Evolutionary conservation across 371 early-diverging fungal species (phyloP).

Genomic region (Mortierella polycephala): DNA sequence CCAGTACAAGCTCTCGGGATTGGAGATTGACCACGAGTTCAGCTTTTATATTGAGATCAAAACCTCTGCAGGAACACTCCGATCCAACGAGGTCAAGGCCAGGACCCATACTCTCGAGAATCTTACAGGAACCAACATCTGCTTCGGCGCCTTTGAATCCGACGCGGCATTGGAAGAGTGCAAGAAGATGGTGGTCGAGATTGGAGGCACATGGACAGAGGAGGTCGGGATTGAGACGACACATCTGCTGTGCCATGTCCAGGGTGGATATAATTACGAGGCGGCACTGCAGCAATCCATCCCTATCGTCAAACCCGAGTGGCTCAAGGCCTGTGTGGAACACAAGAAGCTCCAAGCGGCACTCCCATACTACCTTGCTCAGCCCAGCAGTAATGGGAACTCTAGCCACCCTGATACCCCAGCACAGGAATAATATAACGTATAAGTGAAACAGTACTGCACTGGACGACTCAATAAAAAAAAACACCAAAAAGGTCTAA

Average conservation of each 20-base stretch:
- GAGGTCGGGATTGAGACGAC: constrained; percentile 90
- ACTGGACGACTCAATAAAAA: too few species aligned
- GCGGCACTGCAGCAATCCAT: constrained; percentile 88
- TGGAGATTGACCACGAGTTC: constrained; percentile 90
- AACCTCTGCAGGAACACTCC: constrained; percentile 89
- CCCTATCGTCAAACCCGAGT: constrained; percentile 94
- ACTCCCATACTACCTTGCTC: constrained; percentile 57
- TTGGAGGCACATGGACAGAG: constrained; percentile 90
- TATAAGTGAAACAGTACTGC: too few species aligned
- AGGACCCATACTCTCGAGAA: constrained; percentile 93
- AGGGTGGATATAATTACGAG: constrained; percentile 87
- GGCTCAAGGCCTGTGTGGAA: constrained; percentile 91
- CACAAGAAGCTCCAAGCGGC: constrained; percentile 88
- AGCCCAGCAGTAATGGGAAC: constrained; percentile 43
- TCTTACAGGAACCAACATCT: constrained; percentile 92
- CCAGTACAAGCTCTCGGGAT: constrained; percentile 84
- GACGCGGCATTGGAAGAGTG: constrained; percentile 73
- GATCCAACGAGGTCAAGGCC: constrained; percentile 79
- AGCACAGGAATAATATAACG: constrained; percentile 45
- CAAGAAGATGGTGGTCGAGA: constrained; percentile 80
- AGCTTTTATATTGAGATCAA: constrained; percentile 86
- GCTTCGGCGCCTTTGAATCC: constrained; percentile 86
- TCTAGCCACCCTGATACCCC: constrained; percentile 33
- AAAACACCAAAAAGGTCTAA: too few species aligned
- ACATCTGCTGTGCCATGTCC: constrained; percentile 87